Evolutionary conservation across 768 basidiomycete genomes (phyloP).

Genomic region (Pleurotus eryngii): DNA sequence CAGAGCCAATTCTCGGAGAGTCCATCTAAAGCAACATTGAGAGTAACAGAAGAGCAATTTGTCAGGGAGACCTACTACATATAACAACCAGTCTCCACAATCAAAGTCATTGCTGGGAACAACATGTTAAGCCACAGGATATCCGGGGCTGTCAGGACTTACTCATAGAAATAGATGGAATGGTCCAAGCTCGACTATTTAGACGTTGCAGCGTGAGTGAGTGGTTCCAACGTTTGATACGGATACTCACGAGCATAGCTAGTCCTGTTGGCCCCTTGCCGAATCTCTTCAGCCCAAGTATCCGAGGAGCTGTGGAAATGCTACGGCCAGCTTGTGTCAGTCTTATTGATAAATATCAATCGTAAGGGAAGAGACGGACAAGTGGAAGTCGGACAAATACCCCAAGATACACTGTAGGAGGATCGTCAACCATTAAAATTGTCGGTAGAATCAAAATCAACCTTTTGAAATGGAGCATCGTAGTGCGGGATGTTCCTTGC

Average conservation of each 20-base stretch:
- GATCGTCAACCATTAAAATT: conserved; percentile 5
- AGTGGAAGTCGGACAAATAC: conserved; percentile 75
- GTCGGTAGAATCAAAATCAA: conserved; percentile 19
- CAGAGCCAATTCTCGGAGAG: conserved; percentile 60
- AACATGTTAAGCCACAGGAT: conserved; percentile 1
- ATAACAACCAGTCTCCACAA: conserved; percentile 78
- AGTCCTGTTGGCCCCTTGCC: conserved; percentile 47
- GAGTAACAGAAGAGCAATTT: neutral
- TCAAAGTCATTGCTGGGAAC: conserved; percentile 61
- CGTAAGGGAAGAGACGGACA: conserved; percentile 43
- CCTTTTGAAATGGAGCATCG: conserved; percentile 75
- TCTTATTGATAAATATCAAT: conserved; percentile 10
- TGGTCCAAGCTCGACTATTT: conserved; percentile 73
- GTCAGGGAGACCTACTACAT: conserved; percentile 52
- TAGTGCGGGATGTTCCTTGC: conserved; percentile 65
- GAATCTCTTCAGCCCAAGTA: conserved; percentile 49
- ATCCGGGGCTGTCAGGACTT: neutral
- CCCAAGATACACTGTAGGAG: conserved; percentile 66
- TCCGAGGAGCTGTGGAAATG: conserved; percentile 49
- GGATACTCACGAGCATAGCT: conserved; percentile 57
- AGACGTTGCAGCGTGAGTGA: neutral
- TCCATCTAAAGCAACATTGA: conserved; percentile 41
- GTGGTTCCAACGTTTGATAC: neutral
- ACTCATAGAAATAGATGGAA: conserved; percentile 78
- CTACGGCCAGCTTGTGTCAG: conserved; percentile 29